Evolutionary conservation across 495 filamentous ascomycete genomes (phyloP).

Genomic region (Coniosporium apollinis): DNA sequence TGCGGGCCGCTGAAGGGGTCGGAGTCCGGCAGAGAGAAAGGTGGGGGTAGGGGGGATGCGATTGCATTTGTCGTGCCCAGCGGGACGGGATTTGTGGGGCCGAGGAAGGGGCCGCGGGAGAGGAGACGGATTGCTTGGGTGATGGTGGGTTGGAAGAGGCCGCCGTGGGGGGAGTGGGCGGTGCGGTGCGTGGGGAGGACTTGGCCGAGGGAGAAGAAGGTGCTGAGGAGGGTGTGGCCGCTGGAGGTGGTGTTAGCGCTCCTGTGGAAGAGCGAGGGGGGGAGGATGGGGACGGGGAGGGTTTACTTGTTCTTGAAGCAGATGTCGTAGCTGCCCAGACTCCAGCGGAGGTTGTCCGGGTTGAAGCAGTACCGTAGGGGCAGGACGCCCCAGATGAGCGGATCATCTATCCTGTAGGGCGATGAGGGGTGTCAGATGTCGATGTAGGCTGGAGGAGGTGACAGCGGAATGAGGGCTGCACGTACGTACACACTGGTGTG

Average conservation of each 20-base stretch:
- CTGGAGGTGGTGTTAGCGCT: conserved; percentile 5
- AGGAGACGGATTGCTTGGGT: conserved; percentile 71
- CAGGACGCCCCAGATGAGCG: conserved; percentile 77
- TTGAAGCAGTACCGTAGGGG: conserved; percentile 52
- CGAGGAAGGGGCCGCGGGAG: conserved; percentile 39
- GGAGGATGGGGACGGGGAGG: background rate
- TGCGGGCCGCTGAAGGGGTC: conserved; percentile 43
- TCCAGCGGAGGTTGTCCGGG: conserved; percentile 65
- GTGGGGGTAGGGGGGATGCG: conserved; percentile 19
- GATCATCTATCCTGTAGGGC: conserved; percentile 67
- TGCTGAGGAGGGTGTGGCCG: conserved; percentile 33
- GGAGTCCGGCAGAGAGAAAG: conserved; percentile 33
- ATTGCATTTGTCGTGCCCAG: conserved; percentile 10
- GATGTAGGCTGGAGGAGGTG: too few relatives aligned
- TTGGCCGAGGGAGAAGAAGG: conserved; percentile 76
- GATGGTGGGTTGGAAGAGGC: conserved; percentile 81
- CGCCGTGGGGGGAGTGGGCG: conserved; percentile 54
- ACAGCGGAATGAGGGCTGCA: conserved; percentile 11
- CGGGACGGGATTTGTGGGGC: conserved; percentile 2
- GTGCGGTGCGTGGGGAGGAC: conserved; percentile 74
- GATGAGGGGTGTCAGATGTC: conserved; percentile 3
- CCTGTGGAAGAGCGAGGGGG: background rate
- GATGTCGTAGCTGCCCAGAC: conserved; percentile 80
- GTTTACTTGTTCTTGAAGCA: conserved; percentile 57
- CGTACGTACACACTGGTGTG: conserved; percentile 86